Conservation (phyloP, 1,139 yeast species). For the Yamadazyma diospyri region DNA sequence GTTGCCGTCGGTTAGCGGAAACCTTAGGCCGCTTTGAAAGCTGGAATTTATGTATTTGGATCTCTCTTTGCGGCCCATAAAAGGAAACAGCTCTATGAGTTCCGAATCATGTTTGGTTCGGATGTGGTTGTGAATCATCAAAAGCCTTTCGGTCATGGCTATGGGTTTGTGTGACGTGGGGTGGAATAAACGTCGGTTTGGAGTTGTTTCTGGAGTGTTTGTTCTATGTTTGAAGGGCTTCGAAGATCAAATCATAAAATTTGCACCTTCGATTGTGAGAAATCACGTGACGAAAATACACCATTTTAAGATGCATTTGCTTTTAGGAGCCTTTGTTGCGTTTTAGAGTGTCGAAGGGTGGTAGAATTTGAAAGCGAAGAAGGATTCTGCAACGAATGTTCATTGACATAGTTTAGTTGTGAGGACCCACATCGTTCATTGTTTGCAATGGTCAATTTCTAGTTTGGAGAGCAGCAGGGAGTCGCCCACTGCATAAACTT, state of each 20-base stretch:
- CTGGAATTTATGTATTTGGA: constrained; percentile 2
- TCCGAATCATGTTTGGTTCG: constrained; percentile 6
- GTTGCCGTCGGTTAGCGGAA: constrained; percentile 7
- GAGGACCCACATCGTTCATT: too few species aligned
- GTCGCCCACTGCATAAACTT: too few species aligned
- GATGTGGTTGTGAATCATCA: constrained; percentile 8
- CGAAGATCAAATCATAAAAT: constrained; percentile 3
- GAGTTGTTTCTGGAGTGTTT: not conserved
- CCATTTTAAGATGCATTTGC: too few species aligned
- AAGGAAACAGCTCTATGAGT: constrained; percentile 8
- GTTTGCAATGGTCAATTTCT: too few species aligned
- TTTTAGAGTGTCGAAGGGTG: too few species aligned
- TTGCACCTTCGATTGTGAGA: constrained; percentile 4
- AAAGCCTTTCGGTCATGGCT: constrained; percentile 7
- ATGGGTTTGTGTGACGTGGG: not conserved
- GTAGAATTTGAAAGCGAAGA: too few species aligned
- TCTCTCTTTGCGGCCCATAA: constrained; percentile 6
- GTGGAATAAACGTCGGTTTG: not conserved
- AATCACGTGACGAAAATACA: constrained; percentile 8
- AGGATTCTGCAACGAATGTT: too few species aligned
- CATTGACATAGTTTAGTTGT: too few species aligned
- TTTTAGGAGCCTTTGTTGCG: not conserved
- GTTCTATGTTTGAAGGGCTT: not conserved
- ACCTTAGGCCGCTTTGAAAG: constrained; percentile 6
- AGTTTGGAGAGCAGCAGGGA: too few species aligned